These are phyloP conservation scores for Saccharomycopsis amapae DNA, from an alignment of 805 yeast genomes.

Conservation along the genomic window DNA sequence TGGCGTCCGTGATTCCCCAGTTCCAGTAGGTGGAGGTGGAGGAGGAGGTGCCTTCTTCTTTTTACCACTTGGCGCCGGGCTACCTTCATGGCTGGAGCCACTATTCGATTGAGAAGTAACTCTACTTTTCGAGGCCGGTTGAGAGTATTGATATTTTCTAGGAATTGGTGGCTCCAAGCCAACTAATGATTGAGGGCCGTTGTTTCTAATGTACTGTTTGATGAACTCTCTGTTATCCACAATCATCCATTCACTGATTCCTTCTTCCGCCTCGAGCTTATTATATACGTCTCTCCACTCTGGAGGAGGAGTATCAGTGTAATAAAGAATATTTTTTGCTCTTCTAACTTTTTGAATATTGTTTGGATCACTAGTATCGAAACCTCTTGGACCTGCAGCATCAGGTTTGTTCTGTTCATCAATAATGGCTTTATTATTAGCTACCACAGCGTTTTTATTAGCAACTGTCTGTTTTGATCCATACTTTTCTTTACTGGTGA, in stretches of 20 bases:
- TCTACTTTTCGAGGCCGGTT: slow-evolving; percentile 2
- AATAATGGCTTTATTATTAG: slow-evolving; percentile 43
- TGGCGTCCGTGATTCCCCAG: background rate
- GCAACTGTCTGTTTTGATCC: slow-evolving; percentile 80
- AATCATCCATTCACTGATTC: slow-evolving; percentile 82
- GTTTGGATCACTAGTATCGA: slow-evolving; percentile 32
- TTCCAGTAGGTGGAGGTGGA: slow-evolving; percentile 33
- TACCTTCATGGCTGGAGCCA: background rate
- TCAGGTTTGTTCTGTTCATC: slow-evolving; percentile 17
- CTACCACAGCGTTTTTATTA: slow-evolving; percentile 82
- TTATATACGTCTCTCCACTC: slow-evolving; percentile 75
- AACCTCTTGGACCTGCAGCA: slow-evolving; percentile 63
- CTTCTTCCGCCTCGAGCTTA: slow-evolving; percentile 61
- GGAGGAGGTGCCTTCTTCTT: slow-evolving; percentile 32
- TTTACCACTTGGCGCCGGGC: slow-evolving; percentile 11
- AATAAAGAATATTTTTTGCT: slow-evolving; percentile 54
- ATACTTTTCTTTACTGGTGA: slow-evolving; percentile 66
- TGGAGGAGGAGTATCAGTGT: slow-evolving; percentile 74
- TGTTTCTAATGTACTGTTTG: slow-evolving; percentile 64
- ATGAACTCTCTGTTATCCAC: slow-evolving; percentile 80
- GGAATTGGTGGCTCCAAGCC: slow-evolving; percentile 85
- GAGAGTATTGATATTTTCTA: slow-evolving; percentile 39
- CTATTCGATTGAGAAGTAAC: background rate
- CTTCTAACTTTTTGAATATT: slow-evolving; percentile 49
- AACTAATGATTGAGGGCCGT: slow-evolving; percentile 65